Evolutionary conservation across 2,329 filamentous ascomycete species (phyloP).

Genomic region (Aspergillus transmontanensis): DNA sequence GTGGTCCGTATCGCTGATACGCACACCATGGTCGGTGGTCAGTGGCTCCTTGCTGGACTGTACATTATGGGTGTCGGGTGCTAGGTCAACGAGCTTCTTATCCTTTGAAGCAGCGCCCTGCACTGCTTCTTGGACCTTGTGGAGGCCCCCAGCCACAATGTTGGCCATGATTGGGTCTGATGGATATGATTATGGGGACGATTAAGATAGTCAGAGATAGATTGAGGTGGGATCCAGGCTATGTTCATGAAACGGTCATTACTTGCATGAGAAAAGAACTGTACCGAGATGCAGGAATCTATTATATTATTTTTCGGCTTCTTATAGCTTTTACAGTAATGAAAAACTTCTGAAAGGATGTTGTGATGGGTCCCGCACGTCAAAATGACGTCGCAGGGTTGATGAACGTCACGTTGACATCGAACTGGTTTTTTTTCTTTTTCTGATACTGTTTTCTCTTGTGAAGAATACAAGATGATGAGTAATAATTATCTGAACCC

Average conservation of each 20-base stretch:
- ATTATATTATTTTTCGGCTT: not conserved
- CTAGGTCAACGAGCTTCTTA: constrained; percentile 65
- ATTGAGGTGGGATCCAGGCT: not conserved
- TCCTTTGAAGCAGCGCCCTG: constrained; percentile 28
- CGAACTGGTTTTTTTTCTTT: not conserved
- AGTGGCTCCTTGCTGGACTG: constrained; percentile 58
- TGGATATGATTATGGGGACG: too few relatives aligned
- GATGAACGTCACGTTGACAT: constrained; percentile 14
- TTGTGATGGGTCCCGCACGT: constrained; percentile 1
- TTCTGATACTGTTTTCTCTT: too few relatives aligned
- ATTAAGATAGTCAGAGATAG: not conserved
- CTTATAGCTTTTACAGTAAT: not conserved
- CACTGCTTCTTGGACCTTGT: constrained; percentile 32
- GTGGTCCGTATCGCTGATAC: constrained; percentile 72
- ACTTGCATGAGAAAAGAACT: not conserved
- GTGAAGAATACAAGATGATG: too few relatives aligned
- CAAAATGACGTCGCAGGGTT: constrained; percentile 9
- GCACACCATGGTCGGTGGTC: constrained; percentile 77
- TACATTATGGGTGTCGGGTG: constrained; percentile 60
- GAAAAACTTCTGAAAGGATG: not conserved
- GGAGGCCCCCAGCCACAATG: constrained; percentile 29
- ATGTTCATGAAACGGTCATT: not conserved
- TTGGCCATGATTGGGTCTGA: constrained; percentile 25
- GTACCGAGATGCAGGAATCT: not conserved
- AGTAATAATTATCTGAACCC: too few relatives aligned